Conservation (phyloP, 2,329 filamentous ascomycete species). For the Fusarium pseudonygamai region DNA sequence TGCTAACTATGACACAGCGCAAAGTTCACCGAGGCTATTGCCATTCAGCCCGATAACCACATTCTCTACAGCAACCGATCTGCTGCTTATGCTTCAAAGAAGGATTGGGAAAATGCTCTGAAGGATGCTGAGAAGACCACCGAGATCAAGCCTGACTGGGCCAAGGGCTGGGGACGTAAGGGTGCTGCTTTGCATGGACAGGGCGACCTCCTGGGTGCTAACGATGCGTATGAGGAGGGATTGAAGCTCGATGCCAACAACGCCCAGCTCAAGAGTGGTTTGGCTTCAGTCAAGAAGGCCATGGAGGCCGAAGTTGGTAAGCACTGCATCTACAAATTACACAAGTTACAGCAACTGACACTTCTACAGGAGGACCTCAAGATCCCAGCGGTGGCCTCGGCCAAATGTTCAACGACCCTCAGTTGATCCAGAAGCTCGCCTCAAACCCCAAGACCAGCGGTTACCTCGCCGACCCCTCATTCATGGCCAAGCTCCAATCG, state of each 20-base stretch:
- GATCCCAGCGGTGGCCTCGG: conserved; percentile 82
- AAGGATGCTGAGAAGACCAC: conserved; percentile 93
- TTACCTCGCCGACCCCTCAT: conserved; percentile 81
- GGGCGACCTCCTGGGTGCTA: conserved; percentile 84
- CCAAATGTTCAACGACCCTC: conserved; percentile 93
- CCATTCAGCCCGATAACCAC: conserved; percentile 87
- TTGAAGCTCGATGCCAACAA: conserved; percentile 92
- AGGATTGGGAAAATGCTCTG: conserved; percentile 84
- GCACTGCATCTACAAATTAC: neutral
- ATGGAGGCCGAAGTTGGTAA: conserved; percentile 70
- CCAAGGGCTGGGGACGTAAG: conserved; percentile 95
- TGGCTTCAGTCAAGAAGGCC: conserved; percentile 85
- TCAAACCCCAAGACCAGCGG: conserved; percentile 91
- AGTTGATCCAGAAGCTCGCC: conserved; percentile 89
- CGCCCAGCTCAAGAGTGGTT: conserved; percentile 88
- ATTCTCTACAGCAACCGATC: conserved; percentile 98
- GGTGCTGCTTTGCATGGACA: conserved; percentile 89
- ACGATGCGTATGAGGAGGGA: conserved; percentile 93
- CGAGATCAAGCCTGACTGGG: conserved; percentile 96
- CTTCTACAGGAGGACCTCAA: conserved; percentile 46
- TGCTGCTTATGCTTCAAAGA: conserved; percentile 86
- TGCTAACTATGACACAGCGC: conserved; percentile 64
- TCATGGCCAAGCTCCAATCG: conserved; percentile 89
- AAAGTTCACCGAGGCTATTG: conserved; percentile 94
- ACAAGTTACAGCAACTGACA: conserved; percentile 1